Evolutionary conservation across 257 asterid species (phyloP), one percentile per base, ranked within the genome.

Genomic region (Henckelia pumila): DNA sequence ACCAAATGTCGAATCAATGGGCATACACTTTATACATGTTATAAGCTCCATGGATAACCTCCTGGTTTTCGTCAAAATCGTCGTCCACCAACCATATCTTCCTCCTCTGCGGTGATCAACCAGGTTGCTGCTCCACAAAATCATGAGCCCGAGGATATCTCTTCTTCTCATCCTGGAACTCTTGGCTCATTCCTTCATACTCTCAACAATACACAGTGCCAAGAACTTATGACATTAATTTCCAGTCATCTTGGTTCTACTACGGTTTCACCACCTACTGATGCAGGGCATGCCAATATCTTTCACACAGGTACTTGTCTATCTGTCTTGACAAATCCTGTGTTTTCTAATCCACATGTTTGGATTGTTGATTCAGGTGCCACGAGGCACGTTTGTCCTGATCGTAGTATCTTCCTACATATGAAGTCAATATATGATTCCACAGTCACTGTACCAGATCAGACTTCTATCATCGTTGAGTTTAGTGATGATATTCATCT

Each of bases 111-210:
- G 0, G 5, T 11, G 0, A 7, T 40, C 2, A 40, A 40, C 1
- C 50, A 40, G 1, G 1, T 40, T 0, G 13, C 44, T 35, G 3
- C 3, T 7, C 9, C 35, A 0, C 35, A 30, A 7, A 0, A 1
- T 1, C 35, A 30, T 5, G 35, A 7, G 4, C 1, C 5, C 7
- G 9, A 0, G 0, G 1, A 0, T 4, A 30, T 0, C n/a, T 3
- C 50, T 0, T 0, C 50, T 35, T 0, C 0, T 0, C 1, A 0
- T 3, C 2, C 14, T 10, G 3, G 3, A 6, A 35, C 0, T 4
- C 9, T 40, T 1, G n/a, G 50, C 4, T 3, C 6, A 0, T 14
- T 40, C 4, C 50, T 40, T 0, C 50, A 40, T 1, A 0, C 17
- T 0, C 50, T 40, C 2, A 13, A 40, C 17, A 4, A 13, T 0